Evolutionary conservation across 169 alveolate genomes (phyloP).

Genomic region (Plasmodium falciparum): DNA sequence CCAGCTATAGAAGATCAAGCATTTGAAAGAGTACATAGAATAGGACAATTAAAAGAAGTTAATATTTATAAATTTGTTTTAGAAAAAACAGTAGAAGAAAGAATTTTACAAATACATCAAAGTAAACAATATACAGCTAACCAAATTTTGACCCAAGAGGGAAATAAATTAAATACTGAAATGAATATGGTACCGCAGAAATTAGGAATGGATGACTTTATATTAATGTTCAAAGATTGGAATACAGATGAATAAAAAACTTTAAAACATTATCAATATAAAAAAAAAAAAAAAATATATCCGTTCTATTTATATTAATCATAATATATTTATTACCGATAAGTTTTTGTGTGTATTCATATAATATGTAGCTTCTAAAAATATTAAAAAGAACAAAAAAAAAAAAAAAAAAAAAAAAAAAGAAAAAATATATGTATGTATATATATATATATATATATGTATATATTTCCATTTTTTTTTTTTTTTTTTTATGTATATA

Average conservation of each 20-base stretch:
- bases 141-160: slow-evolving; percentile 56
- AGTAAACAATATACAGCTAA: slow-evolving; percentile 78
- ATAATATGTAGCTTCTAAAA: too few relatives aligned
- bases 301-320: too few relatives aligned
- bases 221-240: slow-evolving; percentile 75
- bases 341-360: too few relatives aligned
- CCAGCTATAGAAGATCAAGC: slow-evolving; percentile 95
- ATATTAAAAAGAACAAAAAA: too few relatives aligned
- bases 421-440: too few relatives aligned
- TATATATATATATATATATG: too few relatives aligned
- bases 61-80: slow-evolving; percentile 87
- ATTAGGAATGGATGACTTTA: slow-evolving; percentile 73
- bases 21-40: slow-evolving; percentile 94
- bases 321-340: too few relatives aligned
- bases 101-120: slow-evolving; percentile 86
- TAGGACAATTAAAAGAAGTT: slow-evolving; percentile 93
- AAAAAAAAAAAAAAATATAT: too few relatives aligned
- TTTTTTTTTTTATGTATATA: too few relatives aligned
- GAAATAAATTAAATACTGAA: slow-evolving; percentile 54
- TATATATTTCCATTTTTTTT: too few relatives aligned
- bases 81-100: slow-evolving; percentile 88
- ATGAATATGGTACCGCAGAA: slow-evolving; percentile 50
- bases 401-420: too few relatives aligned
- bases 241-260: slow-evolving; percentile 26
- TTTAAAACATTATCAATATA: too few relatives aligned